phyloP scores from a whole-genome alignment of 805 yeast species.

The Wickerhamiella galacta region DNA sequence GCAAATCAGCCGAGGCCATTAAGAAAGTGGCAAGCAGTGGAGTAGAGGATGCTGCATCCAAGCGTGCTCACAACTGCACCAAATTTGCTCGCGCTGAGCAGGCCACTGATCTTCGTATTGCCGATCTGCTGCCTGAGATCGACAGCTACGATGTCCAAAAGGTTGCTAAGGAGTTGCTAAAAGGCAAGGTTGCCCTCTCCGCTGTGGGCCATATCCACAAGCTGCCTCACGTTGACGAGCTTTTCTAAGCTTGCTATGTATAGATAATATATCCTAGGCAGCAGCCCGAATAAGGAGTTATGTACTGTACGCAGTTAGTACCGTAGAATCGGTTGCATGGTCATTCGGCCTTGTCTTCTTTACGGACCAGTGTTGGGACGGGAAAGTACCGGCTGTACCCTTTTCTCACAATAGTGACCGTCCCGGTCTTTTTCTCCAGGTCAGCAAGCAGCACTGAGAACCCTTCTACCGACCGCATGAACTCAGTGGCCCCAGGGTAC shows the following conservation, averaged over 20 bases:
- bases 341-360: too few species aligned
- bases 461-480: too few species aligned
- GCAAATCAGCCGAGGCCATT: slow-evolving; percentile 21
- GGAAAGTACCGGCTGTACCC: background rate
- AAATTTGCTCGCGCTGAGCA: slow-evolving; percentile 39
- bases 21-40: slow-evolving; percentile 17
- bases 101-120: slow-evolving; percentile 22
- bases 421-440: background rate
- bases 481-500: too few species aligned
- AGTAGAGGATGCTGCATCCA: slow-evolving; percentile 23
- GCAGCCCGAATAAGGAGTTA: too few species aligned
- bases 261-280: too few species aligned
- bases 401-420: background rate
- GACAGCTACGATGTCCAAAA: slow-evolving; percentile 21
- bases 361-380: background rate
- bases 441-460: too few species aligned
- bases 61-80: slow-evolving; percentile 39
- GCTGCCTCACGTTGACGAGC: slow-evolving; percentile 81
- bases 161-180: slow-evolving; percentile 21
- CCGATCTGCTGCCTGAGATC: slow-evolving; percentile 29
- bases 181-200: slow-evolving; percentile 56
- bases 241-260: slow-evolving; percentile 29
- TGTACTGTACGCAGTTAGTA: too few species aligned
- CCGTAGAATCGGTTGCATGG: too few species aligned
- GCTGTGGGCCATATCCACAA: slow-evolving; percentile 79